Evolutionary conservation across 2,329 filamentous ascomycete species (phyloP).

Genomic region (Fusarium beomiforme): DNA sequence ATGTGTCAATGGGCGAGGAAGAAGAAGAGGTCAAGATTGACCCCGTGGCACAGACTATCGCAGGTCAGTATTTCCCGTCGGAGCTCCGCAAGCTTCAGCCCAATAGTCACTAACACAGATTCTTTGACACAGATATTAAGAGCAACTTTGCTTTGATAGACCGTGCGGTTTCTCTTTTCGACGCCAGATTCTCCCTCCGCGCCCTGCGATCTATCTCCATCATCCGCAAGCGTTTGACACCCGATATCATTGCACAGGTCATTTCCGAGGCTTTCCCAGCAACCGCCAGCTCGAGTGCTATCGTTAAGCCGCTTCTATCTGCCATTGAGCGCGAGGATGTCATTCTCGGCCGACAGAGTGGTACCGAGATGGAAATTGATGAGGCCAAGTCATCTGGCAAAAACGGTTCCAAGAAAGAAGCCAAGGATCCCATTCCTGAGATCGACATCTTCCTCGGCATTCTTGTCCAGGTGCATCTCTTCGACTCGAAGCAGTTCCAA

Average conservation of each 20-base stretch:
- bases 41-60: slow-evolving; percentile 67
- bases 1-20: slow-evolving; percentile 76
- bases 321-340: slow-evolving; percentile 75
- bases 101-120: slow-evolving; percentile 33
- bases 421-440: slow-evolving; percentile 85
- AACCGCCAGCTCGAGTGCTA: slow-evolving; percentile 67
- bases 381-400: slow-evolving; percentile 62
- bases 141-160: slow-evolving; percentile 92
- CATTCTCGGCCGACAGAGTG: slow-evolving; percentile 66
- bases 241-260: slow-evolving; percentile 82
- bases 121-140: slow-evolving; percentile 78
- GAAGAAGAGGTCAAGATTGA: slow-evolving; percentile 67
- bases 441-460: slow-evolving; percentile 91
- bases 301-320: slow-evolving; percentile 75
- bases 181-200: slow-evolving; percentile 92
- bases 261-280: slow-evolving; percentile 83
- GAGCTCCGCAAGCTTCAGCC: background rate
- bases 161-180: slow-evolving; percentile 90
- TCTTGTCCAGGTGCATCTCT: slow-evolving; percentile 85
- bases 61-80: slow-evolving; percentile 58
- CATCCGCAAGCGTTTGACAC: slow-evolving; percentile 88
- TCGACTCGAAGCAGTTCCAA: slow-evolving; percentile 84
- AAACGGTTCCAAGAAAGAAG: slow-evolving; percentile 70
- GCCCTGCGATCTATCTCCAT: slow-evolving; percentile 95
- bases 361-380: slow-evolving; percentile 79